Percentiles rank a stretch among this genome's conserved stretches.
Conservation (phyloP, 2,329 filamentous ascomycete genomes). For the Akanthomyces lecanii region DNA sequence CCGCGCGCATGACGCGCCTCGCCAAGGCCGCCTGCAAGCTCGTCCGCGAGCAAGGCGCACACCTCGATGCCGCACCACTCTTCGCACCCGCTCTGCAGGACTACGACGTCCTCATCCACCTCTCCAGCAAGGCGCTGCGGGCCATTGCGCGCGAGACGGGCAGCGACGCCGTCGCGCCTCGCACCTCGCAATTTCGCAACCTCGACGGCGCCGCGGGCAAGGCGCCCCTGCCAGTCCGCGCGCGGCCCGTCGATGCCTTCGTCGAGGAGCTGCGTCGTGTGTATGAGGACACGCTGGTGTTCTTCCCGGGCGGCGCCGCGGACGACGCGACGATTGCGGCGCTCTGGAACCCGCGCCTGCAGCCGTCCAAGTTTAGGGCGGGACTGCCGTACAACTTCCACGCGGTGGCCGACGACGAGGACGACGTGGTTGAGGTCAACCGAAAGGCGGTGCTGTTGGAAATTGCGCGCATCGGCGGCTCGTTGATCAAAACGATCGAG, state of each 20-base stretch:
- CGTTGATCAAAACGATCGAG: constrained; percentile 66
- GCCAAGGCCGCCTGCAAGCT: constrained; percentile 70
- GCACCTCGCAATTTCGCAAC: constrained; percentile 71
- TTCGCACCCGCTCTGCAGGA: constrained; percentile 71
- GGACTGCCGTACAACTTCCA: constrained; percentile 61
- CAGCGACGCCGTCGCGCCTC: constrained; percentile 32
- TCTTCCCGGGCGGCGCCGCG: constrained; percentile 66
- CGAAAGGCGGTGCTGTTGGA: constrained; percentile 64
- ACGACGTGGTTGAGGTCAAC: constrained; percentile 58
- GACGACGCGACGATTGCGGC: constrained; percentile 52
- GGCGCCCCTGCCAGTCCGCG: constrained; percentile 45
- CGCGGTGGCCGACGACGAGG: constrained; percentile 16
- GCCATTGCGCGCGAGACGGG: constrained; percentile 36
- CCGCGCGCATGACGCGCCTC: constrained; percentile 75
- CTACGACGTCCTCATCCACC: constrained; percentile 80
- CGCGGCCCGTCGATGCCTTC: constrained; percentile 59
- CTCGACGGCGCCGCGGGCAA: constrained; percentile 56
- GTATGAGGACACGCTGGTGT: constrained; percentile 68
- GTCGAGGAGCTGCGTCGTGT: constrained; percentile 61
- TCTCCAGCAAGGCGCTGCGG: constrained; percentile 54
- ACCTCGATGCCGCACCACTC: constrained; percentile 49
- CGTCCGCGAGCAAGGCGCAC: constrained; percentile 48
- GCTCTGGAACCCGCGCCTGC: constrained; percentile 55
- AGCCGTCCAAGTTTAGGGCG: constrained; percentile 61
- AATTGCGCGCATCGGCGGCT: constrained; percentile 64